Base-by-base conservation (phyloP, 495 filamentous ascomycete genomes). In the Penicillium pancosmium region DNA sequence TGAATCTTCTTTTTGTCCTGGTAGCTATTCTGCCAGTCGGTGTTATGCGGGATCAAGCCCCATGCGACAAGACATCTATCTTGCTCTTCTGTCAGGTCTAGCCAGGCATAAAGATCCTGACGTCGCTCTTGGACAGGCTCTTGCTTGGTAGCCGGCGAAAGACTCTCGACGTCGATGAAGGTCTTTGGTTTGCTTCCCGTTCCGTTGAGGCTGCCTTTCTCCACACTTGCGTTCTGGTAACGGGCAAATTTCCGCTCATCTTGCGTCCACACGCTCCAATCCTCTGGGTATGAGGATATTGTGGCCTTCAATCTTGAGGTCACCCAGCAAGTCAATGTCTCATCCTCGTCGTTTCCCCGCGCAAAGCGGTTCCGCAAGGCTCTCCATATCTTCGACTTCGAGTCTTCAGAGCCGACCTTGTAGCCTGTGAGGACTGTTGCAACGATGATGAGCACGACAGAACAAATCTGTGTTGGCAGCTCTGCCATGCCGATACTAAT, bases 401-500 rank as follows among this genome's bases (percentile, higher is more conserved):
- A 59, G 12, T 59, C 56, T 11, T 48, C 56, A 16, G 49, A 53
- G 10, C 56, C 60, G 25, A 62, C 54, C 19, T 57, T 57, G 23
- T 58, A 46, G 0, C 50, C 60, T 1, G 38, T 54, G 1, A 57
- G 44, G 1, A 62, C 50, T 3, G 60, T 62, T 3, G 60, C 51
- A 18, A 41, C 35, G 31, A 62, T 50, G 5, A 62, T 57, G 34
- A 62, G 33, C 1, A 53, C 60, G 0, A 62, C 55, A 5, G 60
- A 54, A 11, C 43, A 54, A 13, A 62, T 62, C 35, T 62, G 60
- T 13, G 50, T 62, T 15, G 53, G 50, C 8, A 62, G 46, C 2
- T 41, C 51, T 2, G 60, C 60, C 60, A 62, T 62, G n/a, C 60
- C 60, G 23, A 62, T 57, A 47, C 50, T 57, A 34, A 62, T 54